A percentile compares a stretch with the other conserved stretches of the same genome.
Conservation (phyloP, 805 yeast genomes). For the Starmerella powellii region DNA sequence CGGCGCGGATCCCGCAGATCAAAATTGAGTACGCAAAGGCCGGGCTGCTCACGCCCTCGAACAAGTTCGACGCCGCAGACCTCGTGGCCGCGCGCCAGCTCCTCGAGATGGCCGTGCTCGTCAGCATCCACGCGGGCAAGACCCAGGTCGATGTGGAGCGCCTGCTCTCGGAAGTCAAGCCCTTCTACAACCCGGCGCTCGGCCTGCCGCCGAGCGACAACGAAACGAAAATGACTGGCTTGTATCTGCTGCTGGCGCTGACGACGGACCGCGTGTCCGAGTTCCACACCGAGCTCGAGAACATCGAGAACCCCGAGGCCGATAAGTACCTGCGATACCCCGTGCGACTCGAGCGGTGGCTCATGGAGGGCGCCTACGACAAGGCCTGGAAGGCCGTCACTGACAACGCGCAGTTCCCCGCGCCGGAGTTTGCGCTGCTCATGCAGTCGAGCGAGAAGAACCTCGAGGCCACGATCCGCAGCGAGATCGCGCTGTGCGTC, state of each 20-base stretch:
- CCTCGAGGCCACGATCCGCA: constrained; percentile 65
- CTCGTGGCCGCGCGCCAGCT: constrained; percentile 68
- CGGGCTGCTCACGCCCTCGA: constrained; percentile 59
- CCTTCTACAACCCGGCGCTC: constrained; percentile 48
- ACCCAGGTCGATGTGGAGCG: constrained; percentile 53
- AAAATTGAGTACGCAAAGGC: constrained; percentile 70
- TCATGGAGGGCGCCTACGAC: constrained; percentile 93
- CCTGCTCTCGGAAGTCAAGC: constrained; percentile 59
- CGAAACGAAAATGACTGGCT: constrained; percentile 59
- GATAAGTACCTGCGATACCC: constrained; percentile 74
- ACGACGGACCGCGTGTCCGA: constrained; percentile 75
- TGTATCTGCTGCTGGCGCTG: constrained; percentile 62
- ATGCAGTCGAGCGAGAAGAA: constrained; percentile 38
- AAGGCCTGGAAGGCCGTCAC: constrained; percentile 72
- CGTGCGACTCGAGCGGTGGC: constrained; percentile 76
- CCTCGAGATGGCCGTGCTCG: constrained; percentile 77
- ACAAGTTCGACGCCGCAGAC: constrained; percentile 37
- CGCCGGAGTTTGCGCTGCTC: constrained; percentile 68
- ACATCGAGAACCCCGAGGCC: constrained; percentile 48
- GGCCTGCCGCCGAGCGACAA: constrained; percentile 41
- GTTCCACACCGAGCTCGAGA: constrained; percentile 83
- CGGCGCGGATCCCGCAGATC: constrained; percentile 51
- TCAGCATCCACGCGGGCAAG: constrained; percentile 53
- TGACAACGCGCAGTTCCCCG: constrained; percentile 37
- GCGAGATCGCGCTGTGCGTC: constrained; percentile 73